Conservation (phyloP, 306 rosid genomes). For the Prunus dulcis region DNA sequence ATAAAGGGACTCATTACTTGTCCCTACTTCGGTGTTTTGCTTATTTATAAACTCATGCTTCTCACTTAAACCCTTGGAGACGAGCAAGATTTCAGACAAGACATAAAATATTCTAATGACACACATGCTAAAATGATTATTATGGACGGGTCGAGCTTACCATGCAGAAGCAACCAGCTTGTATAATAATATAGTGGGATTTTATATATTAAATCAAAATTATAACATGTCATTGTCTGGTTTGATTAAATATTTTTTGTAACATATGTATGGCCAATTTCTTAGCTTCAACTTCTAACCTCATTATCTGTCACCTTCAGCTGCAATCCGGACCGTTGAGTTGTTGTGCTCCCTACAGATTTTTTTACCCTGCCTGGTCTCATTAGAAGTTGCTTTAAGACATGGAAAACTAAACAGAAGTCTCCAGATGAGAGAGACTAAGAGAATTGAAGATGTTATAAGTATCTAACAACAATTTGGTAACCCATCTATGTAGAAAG, state of each 20-base stretch:
- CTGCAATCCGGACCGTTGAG: slow-evolving; percentile 45
- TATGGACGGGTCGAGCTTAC: neutral
- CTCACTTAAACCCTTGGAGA: neutral
- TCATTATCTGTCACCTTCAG: slow-evolving; percentile 37
- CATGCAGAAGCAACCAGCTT: neutral
- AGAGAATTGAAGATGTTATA: slow-evolving; percentile 19
- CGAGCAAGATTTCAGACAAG: slow-evolving; percentile 5
- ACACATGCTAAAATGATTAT: no score
- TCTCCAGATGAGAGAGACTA: slow-evolving; percentile 21
- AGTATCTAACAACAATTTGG: slow-evolving; percentile 59
- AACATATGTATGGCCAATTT: neutral
- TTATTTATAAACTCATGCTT: no score
- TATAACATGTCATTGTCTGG: neutral
- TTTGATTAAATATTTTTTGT: neutral
- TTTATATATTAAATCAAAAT: neutral
- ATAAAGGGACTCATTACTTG: slow-evolving; percentile 31
- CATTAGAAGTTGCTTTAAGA: slow-evolving; percentile 69
- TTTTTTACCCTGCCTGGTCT: slow-evolving; percentile 29
- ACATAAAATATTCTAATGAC: no score
- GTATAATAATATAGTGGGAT: neutral
- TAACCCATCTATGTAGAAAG: slow-evolving; percentile 29
- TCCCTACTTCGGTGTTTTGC: slow-evolving; percentile 10
- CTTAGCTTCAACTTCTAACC: slow-evolving; percentile 15
- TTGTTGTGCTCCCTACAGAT: slow-evolving; percentile 42
- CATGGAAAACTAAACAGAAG: slow-evolving; percentile 50